Evolutionary conservation across 2,329 filamentous ascomycete genomes (phyloP), one percentile per base, ranked within the genome.

Genomic region (Exserohilum turcica): DNA sequence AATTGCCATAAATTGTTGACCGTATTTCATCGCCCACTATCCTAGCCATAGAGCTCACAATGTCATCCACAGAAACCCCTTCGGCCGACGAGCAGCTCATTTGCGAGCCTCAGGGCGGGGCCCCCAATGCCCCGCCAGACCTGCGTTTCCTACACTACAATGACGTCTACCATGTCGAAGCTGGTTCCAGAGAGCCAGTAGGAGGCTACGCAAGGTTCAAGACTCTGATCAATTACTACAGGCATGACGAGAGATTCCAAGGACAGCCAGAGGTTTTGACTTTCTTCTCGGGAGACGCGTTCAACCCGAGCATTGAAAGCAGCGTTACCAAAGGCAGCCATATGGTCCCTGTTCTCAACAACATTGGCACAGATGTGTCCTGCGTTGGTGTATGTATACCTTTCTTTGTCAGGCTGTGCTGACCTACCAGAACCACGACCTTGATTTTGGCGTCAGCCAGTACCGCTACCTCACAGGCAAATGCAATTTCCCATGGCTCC

Each of bases 201-300:
- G 92, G 92, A 24, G 92, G 92, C 15, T 83, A 89, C 36, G 81
- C 90, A 27, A 84, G 92, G 42, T 96, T 97, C 76, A 87, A 94
- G 71, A 88, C 86, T 3, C 78, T 94, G 21, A 81, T 88, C 60
- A 86, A 91, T 54, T 82, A 92, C 72, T 96, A 96, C 70, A 85
- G 86, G 44, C 74, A 83, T 2, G 80, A 84, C 44, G 73, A 82
- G 36, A 79, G 79, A 43, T 94, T 84, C 70, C 72, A 79, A 43
- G 84, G 77, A 15, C 87, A 90, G 69, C 79, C 90, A 1, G 78
- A 83, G 33, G 76, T 91, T 3, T 70, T 95, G 44, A 92, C 90
- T 1, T 82, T 96, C 63, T 97, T 96, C 75, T 96, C 91, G 2
- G 92, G 92, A 32, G 92, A 96, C 80, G 91, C 88, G 8, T 97